A percentile compares a stretch with the other conserved stretches of the same genome.
Conservation (phyloP, 139 green algal species). For the Pleodorina starrii region DNA sequence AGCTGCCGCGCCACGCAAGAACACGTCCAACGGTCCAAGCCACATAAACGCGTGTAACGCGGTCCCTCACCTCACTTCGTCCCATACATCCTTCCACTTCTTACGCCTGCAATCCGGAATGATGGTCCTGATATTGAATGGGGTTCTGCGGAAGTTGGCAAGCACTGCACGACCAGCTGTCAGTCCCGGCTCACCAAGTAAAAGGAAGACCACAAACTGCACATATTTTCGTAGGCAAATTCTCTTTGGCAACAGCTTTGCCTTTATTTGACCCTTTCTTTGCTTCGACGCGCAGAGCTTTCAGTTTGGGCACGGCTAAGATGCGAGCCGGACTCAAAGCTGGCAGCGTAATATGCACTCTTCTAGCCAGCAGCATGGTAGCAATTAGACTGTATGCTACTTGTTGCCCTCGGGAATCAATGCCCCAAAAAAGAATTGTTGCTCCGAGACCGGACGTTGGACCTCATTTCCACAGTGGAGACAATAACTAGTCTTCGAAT, state of each 20-base stretch:
- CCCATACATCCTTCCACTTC: conserved; percentile 37
- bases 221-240: conserved; percentile 28
- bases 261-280: conserved; percentile 26
- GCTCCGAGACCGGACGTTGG: too few species aligned
- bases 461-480: too few species aligned
- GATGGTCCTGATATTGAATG: too few species aligned
- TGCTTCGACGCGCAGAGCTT: not conserved
- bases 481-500: too few species aligned
- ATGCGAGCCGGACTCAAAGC: not conserved
- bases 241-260: conserved; percentile 1
- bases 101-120: conserved; percentile 10
- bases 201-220: conserved; percentile 27
- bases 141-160: too few species aligned
- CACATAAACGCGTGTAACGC: not conserved
- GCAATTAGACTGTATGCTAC: too few species aligned
- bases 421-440: too few species aligned
- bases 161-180: too few species aligned
- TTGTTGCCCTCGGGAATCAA: too few species aligned
- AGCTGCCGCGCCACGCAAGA: not conserved
- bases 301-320: not conserved
- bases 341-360: too few species aligned
- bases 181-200: conserved; percentile 30
- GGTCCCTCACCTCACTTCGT: conserved; percentile 39
- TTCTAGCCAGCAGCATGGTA: too few species aligned
- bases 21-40: not conserved